These are phyloP conservation scores for Cytospora chrysosperma DNA, from an alignment of 2,329 filamentous ascomycete species.

Conservation along the genomic window DNA sequence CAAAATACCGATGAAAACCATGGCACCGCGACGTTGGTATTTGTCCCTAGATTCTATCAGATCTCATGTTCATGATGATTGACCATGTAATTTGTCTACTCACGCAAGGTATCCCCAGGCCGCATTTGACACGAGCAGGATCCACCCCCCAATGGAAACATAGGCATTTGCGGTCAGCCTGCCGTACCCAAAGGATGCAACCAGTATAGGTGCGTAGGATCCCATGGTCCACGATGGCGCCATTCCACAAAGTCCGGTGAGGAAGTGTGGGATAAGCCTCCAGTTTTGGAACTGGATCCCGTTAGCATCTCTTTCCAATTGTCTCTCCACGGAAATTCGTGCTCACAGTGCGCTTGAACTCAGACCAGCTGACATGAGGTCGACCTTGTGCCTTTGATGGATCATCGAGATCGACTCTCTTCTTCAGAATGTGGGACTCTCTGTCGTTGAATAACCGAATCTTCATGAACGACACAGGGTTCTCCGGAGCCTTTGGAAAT, in stretches of 20 bases:
- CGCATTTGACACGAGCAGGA: conserved; percentile 11
- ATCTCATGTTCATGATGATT: background rate
- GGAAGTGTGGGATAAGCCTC: conserved; percentile 51
- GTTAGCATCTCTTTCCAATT: background rate
- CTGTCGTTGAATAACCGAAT: conserved; percentile 21
- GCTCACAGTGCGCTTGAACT: conserved; percentile 36
- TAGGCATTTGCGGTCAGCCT: conserved; percentile 48
- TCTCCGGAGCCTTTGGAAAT: conserved; percentile 31
- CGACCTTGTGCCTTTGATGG: conserved; percentile 36
- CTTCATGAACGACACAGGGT: conserved; percentile 7
- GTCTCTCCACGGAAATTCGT: no score
- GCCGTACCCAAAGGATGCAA: conserved; percentile 51
- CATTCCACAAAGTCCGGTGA: conserved; percentile 51
- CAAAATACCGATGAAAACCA: conserved; percentile 8
- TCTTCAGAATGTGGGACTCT: conserved; percentile 36
- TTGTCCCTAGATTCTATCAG: conserved; percentile 5
- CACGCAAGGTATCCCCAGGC: conserved; percentile 13
- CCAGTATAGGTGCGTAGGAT: conserved; percentile 55
- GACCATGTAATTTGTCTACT: background rate
- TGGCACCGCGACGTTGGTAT: conserved; percentile 1
- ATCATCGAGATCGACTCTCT: conserved; percentile 36
- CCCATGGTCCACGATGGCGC: conserved; percentile 47
- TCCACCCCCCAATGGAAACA: conserved; percentile 14
- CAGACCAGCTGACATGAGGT: conserved; percentile 32
- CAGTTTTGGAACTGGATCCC: conserved; percentile 44